A percentile compares a stretch with the other conserved stretches of the same genome.
Conservation (phyloP, 1,284 basidiomycete genomes). For the Cystobasidium sp. region DNA sequence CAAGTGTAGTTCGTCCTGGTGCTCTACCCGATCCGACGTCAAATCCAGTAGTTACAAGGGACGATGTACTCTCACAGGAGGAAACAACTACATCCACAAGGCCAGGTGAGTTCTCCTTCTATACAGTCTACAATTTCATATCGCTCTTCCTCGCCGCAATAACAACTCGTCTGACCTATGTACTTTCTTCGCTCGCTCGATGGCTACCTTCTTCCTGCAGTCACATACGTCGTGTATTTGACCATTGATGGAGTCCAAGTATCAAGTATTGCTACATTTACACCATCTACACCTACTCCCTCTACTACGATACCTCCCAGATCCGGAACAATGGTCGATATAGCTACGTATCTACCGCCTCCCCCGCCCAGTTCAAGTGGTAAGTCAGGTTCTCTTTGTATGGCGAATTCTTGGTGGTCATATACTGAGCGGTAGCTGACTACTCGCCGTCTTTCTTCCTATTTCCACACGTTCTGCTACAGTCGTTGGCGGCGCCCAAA, state of each 20-base stretch:
- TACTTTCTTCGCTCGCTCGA: background rate
- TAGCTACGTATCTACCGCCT: slow-evolving; percentile 25
- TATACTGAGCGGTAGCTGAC: background rate
- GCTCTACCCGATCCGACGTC: background rate
- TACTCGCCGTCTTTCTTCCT: background rate
- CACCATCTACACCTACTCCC: slow-evolving; percentile 13
- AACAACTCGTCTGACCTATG: background rate
- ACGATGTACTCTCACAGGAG: background rate
- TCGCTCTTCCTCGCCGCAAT: background rate
- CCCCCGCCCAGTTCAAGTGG: slow-evolving; percentile 3
- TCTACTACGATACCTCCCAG: slow-evolving; percentile 4
- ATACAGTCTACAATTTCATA: background rate
- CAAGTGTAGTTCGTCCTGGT: background rate
- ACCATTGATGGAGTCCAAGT: slow-evolving; percentile 27
- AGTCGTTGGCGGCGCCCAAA: background rate
- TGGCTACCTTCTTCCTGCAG: background rate
- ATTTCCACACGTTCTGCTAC: background rate
- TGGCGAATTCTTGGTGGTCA: background rate
- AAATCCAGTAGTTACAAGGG: slow-evolving; percentile 6
- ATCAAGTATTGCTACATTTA: slow-evolving; percentile 4
- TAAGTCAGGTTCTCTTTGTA: background rate
- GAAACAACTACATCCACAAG: background rate
- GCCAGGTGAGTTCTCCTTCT: slow-evolving; percentile 1
- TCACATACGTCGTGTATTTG: slow-evolving; percentile 12
- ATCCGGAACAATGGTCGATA: slow-evolving; percentile 9